phyloP scores from a whole-genome alignment of 1,139 yeast genomes.

The Yamadazyma dushanensis region DNA sequence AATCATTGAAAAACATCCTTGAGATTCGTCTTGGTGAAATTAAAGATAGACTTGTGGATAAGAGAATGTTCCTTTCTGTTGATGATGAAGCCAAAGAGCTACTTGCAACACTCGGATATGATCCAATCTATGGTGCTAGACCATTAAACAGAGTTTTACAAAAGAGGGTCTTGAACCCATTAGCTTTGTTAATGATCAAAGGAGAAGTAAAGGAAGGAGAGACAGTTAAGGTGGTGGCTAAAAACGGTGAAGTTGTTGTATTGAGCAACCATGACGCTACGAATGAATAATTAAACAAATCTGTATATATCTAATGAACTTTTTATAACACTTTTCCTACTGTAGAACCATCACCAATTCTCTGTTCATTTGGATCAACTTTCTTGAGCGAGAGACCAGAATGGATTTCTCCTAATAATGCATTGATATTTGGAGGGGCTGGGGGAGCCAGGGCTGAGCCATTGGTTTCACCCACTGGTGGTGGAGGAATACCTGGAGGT shows the following conservation, averaged over 20 bases:
- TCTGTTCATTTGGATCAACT: constrained; percentile 48
- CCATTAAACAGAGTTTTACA: constrained; percentile 91
- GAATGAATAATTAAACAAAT: not conserved
- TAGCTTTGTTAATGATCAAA: constrained; percentile 75
- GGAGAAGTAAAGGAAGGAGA: constrained; percentile 79
- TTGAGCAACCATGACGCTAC: constrained; percentile 46
- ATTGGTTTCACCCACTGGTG: constrained; percentile 23
- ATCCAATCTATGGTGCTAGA: constrained; percentile 90
- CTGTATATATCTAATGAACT: constrained; percentile 2
- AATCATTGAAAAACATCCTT: constrained; percentile 72
- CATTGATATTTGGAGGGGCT: constrained; percentile 41
- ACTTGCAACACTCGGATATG: constrained; percentile 85
- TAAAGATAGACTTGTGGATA: constrained; percentile 72
- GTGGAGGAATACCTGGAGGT: constrained; percentile 28
- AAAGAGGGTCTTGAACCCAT: constrained; percentile 77
- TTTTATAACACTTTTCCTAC: constrained; percentile 51
- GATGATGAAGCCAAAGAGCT: constrained; percentile 66
- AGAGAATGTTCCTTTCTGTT: constrained; percentile 68
- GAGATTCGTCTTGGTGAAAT: constrained; percentile 82
- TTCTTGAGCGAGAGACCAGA: constrained; percentile 50
- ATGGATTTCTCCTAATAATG: constrained; percentile 57
- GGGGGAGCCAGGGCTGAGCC: constrained; percentile 23
- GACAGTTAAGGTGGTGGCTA: constrained; percentile 45
- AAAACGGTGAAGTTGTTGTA: constrained; percentile 32
- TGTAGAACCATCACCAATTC: constrained; percentile 42